These are phyloP conservation scores for Dryadomyces quercus-mongolicae DNA, from an alignment of 2,329 filamentous ascomycete genomes.

Conservation along the genomic window DNA sequence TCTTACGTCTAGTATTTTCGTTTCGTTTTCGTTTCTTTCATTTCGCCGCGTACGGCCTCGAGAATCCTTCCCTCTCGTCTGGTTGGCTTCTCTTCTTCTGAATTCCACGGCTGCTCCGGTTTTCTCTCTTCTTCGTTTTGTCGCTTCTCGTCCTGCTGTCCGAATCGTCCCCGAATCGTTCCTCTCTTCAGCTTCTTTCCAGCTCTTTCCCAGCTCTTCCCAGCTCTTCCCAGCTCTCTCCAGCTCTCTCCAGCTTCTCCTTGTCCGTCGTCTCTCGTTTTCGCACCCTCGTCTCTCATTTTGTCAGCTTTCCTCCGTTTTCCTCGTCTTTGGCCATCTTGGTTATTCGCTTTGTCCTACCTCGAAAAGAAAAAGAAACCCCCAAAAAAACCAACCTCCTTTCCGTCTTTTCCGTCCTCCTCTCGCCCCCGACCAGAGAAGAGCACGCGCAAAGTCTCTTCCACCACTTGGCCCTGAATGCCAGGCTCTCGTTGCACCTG, in stretches of 20 bases:
- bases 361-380: neutral
- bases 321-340: neutral
- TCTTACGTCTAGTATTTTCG: conserved; percentile 4
- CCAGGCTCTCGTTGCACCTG: conserved; percentile 2
- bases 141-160: neutral
- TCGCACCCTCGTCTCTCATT: neutral
- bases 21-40: neutral
- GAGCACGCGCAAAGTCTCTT: no score
- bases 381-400: neutral
- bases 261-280: neutral
- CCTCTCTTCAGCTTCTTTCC: neutral
- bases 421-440: no score
- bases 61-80: neutral
- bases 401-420: neutral
- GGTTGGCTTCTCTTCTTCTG: neutral
- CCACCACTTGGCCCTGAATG: conserved; percentile 2
- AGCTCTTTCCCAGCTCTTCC: neutral
- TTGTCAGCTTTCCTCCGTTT: neutral
- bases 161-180: neutral
- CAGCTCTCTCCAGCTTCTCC: neutral
- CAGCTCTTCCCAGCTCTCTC: neutral
- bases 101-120: neutral
- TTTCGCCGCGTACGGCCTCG: neutral
- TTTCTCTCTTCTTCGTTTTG: neutral
- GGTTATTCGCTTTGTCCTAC: neutral